phyloP scores from a whole-genome alignment of 2,329 filamentous ascomycete genomes.

The Fusarium heterosporum region DNA sequence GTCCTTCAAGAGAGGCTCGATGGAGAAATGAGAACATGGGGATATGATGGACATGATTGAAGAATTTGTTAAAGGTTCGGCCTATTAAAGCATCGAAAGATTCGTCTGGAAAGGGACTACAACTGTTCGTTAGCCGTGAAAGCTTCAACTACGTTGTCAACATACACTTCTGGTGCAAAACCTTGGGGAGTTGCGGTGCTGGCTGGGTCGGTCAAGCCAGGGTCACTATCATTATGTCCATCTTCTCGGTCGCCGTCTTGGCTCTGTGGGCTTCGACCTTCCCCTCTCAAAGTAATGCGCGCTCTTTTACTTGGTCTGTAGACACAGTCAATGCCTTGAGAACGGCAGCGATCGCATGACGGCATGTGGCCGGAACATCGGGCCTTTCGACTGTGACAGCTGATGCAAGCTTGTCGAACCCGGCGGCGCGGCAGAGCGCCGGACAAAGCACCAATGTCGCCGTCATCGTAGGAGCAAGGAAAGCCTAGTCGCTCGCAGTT shows the following conservation, averaged over 20 bases:
- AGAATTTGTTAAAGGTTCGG: conserved; percentile 67
- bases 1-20: conserved; percentile 69
- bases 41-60: conserved; percentile 69
- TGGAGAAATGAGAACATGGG: conserved; percentile 70
- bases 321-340: conserved; percentile 66
- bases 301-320: conserved; percentile 63
- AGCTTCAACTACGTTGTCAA: not conserved
- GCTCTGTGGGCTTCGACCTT: conserved; percentile 50
- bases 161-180: conserved; percentile 53
- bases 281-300: conserved; percentile 44
- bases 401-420: conserved; percentile 67
- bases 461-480: conserved; percentile 67
- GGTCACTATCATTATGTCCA: conserved; percentile 52
- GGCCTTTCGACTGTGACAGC: conserved; percentile 69
- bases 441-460: conserved; percentile 56
- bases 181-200: conserved; percentile 51
- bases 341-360: conserved; percentile 62
- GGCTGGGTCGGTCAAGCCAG: conserved; percentile 50
- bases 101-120: conserved; percentile 54
- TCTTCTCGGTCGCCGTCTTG: conserved; percentile 53
- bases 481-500: conserved; percentile 70
- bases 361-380: conserved; percentile 69
- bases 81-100: conserved; percentile 62
- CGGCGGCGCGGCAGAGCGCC: conserved; percentile 63
- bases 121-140: conserved; percentile 37